These are phyloP conservation scores for Cyanophora paradoxa DNA, from an alignment of 78 protist genomes.

Conservation along the genomic window DNA sequence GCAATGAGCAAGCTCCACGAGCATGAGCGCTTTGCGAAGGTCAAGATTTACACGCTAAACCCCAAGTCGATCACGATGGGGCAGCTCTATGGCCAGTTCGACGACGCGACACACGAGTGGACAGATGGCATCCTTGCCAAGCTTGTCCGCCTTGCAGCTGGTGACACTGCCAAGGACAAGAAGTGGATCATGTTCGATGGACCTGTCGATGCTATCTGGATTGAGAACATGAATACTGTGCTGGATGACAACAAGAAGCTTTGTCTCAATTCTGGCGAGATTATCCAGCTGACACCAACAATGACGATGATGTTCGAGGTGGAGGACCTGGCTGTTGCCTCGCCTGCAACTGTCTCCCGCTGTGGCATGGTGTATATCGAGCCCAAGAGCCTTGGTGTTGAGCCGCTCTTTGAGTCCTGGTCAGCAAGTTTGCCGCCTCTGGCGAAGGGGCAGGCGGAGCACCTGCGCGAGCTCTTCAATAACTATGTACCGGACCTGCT, in stretches of 20 bases:
- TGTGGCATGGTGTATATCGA: conserved; percentile 76
- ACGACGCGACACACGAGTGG: conserved; percentile 74
- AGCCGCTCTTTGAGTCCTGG: neutral
- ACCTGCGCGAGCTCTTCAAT: conserved; percentile 15
- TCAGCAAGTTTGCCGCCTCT: neutral
- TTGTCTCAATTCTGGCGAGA: conserved; percentile 72
- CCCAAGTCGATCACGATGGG: conserved; percentile 70
- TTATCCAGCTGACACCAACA: conserved; percentile 46
- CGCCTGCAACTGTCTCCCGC: conserved; percentile 68
- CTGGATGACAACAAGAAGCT: conserved; percentile 90
- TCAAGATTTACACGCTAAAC: conserved; percentile 30
- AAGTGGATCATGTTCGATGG: conserved; percentile 74
- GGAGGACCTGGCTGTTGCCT: conserved; percentile 60
- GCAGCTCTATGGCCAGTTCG: conserved; percentile 69
- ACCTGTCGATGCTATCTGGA: conserved; percentile 90
- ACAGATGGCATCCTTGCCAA: conserved; percentile 61
- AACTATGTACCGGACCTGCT: neutral
- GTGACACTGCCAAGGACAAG: conserved; percentile 30
- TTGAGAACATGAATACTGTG: conserved; percentile 87
- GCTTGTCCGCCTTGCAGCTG: conserved; percentile 25
- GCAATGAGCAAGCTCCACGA: conserved; percentile 41
- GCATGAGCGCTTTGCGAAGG: neutral
- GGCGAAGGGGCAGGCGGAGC: neutral
- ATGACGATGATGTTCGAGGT: conserved; percentile 70
- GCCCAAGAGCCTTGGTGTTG: conserved; percentile 3